These are phyloP conservation scores for Cystofilobasidium bisporidii DNA, from an alignment of 768 basidiomycete genomes.

Conservation along the genomic window DNA sequence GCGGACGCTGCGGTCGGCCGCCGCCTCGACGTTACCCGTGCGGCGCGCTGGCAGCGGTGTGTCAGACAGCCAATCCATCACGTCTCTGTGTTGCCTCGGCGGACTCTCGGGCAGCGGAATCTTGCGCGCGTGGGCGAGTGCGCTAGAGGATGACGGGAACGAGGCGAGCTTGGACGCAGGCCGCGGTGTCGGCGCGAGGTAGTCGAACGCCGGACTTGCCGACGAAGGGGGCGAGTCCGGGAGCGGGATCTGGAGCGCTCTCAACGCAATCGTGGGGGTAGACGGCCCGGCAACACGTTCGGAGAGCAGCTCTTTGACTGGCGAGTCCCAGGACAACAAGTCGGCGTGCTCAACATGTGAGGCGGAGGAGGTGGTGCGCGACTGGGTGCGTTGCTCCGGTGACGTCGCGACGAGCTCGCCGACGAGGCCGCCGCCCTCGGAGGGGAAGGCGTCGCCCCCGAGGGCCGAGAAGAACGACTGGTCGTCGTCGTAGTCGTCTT, in stretches of 20 bases:
- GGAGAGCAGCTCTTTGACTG: background rate
- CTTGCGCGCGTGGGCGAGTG: background rate
- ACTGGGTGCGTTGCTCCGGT: too few relatives aligned
- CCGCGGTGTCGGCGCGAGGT: background rate
- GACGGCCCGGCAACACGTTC: background rate
- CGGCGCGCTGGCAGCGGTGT: background rate
- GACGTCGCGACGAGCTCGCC: background rate
- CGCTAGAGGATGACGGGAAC: too few relatives aligned
- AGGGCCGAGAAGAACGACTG: background rate
- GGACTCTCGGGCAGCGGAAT: background rate
- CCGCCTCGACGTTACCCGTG: background rate
- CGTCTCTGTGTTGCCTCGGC: background rate
- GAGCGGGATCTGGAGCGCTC: background rate
- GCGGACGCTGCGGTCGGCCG: conserved; percentile 6
- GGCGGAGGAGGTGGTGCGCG: background rate
- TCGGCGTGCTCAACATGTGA: background rate
- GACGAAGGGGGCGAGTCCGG: background rate
- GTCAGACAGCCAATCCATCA: conserved; percentile 1
- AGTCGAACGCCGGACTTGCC: background rate
- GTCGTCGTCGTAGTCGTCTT: background rate
- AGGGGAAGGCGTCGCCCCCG: background rate
- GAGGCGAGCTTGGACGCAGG: background rate
- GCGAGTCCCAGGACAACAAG: background rate
- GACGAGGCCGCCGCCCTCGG: background rate
- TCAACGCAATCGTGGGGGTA: background rate